phyloP scores from a whole-genome alignment of 129 eudicot species.

The Tagetes patula region DNA sequence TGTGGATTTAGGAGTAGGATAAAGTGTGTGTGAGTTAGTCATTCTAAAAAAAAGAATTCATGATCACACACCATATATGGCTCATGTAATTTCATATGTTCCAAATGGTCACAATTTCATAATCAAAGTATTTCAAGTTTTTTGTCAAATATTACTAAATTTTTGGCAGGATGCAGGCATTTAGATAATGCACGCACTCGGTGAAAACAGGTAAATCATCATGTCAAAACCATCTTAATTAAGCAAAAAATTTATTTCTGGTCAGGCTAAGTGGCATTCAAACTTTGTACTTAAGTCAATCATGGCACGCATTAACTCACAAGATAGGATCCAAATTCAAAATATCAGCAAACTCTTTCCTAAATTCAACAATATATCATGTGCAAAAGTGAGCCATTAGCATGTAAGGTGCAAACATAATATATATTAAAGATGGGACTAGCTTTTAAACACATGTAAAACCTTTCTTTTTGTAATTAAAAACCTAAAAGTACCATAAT shows the following conservation, averaged over 20 bases:
- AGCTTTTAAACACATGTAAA: background rate
- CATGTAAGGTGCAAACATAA: background rate
- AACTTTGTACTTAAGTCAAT: background rate
- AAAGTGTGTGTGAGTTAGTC: no score
- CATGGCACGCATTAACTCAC: background rate
- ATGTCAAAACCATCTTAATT: constrained; percentile 3
- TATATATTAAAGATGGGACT: background rate
- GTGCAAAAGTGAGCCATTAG: background rate
- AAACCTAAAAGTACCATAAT: background rate
- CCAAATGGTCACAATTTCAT: background rate
- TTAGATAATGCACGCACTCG: background rate
- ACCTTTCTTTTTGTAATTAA: background rate
- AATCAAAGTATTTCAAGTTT: constrained; percentile 1
- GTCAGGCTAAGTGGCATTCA: background rate
- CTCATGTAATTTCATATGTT: background rate
- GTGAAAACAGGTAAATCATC: background rate
- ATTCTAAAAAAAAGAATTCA: no score
- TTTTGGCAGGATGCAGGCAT: background rate
- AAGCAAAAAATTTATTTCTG: background rate
- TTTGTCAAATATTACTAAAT: background rate
- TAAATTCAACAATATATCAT: background rate
- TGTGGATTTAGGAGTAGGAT: no score
- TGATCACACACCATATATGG: no score
- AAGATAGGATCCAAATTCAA: background rate
- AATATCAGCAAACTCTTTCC: background rate